Evolutionary conservation across 1,284 basidiomycete species (phyloP), one percentile per base, ranked within the genome.

Genomic region (Meripilus lineatus): DNA sequence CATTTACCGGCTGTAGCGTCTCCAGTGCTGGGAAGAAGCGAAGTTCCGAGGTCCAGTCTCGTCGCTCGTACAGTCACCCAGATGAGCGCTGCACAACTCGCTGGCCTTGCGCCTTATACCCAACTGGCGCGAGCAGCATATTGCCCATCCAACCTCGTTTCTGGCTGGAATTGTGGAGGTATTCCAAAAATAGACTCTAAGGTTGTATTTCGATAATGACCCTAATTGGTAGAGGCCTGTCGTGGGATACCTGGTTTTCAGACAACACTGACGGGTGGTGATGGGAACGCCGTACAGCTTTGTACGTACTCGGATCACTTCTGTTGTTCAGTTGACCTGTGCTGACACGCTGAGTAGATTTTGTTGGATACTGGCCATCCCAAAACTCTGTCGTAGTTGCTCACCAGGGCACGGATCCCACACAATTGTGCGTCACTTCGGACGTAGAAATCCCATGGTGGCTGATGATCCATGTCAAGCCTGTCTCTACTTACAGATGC

Each of bases 111-210:
- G 18, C 70, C 74, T 3, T 77, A 69, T 48, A 66, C 70, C 1
- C 63, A 75, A 55, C 72, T 77, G 51, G 73, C 77, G 21, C 62
- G 73, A 34, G 74, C 74, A 28, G 73, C 75, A 14, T 79, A 78
- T 54, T 78, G 76, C 48, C 32, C 59, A 4, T 65, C 67, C 1
- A 53, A 55, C 50, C 62, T 59, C 40, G 58, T 75, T 6, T 50
- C 58, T 41, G 61, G 54, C 26, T 76, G 74, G 74, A 42, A 54
- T 4, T 79, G 76, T 46, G 72, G 76, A 39, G 57, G 71, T 75
- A 51, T n/a, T 38, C 7, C 34, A 28, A 20, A 28, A 32, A 18
- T 39, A 18, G 10, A 25, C 47, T 4, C 36, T 42, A 17, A 39
- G 8, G 15, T 14, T 32, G 11, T 8, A 32, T 6, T 11, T 41